These are phyloP conservation scores for Musa acuminata DNA, from an alignment of 176 grass and related monocot genomes.

Conservation along the genomic window DNA sequence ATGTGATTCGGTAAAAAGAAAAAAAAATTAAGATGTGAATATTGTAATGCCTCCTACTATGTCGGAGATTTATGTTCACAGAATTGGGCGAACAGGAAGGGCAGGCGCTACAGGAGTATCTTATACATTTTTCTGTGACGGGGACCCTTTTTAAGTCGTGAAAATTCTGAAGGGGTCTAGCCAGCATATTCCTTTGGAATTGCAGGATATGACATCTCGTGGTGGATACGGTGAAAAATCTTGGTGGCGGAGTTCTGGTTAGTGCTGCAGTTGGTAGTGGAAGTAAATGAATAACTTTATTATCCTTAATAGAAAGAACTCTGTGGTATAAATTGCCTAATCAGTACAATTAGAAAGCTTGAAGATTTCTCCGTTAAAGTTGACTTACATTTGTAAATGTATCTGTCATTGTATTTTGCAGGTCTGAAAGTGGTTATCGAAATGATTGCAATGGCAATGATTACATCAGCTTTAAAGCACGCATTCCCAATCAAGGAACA, in stretches of 20 bases:
- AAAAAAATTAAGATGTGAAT: too few relatives aligned
- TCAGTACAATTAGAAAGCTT: too few relatives aligned
- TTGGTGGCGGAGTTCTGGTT: constrained; percentile 29
- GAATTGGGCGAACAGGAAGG: constrained; percentile 94
- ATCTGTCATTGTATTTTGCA: background rate
- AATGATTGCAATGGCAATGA: background rate
- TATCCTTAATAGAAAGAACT: too few relatives aligned
- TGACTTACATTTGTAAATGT: too few relatives aligned
- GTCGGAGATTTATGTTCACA: constrained; percentile 91
- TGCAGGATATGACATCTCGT: constrained; percentile 53
- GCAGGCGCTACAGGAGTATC: constrained; percentile 72
- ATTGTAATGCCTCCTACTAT: constrained; percentile 30
- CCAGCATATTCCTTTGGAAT: constrained; percentile 51
- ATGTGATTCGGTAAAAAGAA: too few relatives aligned
- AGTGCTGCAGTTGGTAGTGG: too few relatives aligned
- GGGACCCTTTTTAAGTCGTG: constrained; percentile 68
- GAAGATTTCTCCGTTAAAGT: too few relatives aligned
- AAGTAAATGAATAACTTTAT: too few relatives aligned
- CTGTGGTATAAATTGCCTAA: too few relatives aligned
- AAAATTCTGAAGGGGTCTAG: constrained; percentile 76
- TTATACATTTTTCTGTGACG: constrained; percentile 86
- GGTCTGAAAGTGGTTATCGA: background rate
- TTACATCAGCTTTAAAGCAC: background rate
- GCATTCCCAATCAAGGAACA: background rate
- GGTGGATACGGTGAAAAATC: constrained; percentile 70